Evolutionary conservation across 305 asterid species (phyloP).

Genomic region (Fraxinus nigra): DNA sequence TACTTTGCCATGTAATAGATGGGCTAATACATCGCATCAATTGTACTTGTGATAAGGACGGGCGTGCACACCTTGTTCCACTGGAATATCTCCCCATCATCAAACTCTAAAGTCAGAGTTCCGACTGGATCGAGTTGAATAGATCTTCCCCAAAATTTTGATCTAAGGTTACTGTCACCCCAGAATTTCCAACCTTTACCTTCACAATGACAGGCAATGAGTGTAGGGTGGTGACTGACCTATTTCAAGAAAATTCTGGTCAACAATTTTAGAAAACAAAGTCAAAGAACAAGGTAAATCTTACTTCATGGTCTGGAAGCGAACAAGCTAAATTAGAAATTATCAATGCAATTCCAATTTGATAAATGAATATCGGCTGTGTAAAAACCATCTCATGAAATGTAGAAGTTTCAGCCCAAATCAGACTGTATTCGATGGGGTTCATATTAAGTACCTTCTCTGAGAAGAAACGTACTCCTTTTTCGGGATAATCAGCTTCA

Average conservation of each 20-base stretch:
- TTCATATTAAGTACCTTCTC: slow-evolving; percentile 56
- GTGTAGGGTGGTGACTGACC: slow-evolving; percentile 98
- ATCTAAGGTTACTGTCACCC: slow-evolving; percentile 80
- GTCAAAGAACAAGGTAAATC: not conserved
- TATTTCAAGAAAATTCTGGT: slow-evolving; percentile 35
- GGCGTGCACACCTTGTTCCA: slow-evolving; percentile 76
- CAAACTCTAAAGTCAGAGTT: slow-evolving; percentile 71
- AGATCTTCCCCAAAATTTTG: slow-evolving; percentile 95
- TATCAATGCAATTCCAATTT: not conserved
- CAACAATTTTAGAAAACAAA: slow-evolving; percentile 8
- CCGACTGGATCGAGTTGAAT: slow-evolving; percentile 96
- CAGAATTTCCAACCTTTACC: slow-evolving; percentile 96
- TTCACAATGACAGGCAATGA: slow-evolving; percentile 92
- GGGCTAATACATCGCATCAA: not conserved
- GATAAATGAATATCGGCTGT: not conserved
- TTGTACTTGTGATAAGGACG: not conserved
- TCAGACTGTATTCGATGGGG: not conserved
- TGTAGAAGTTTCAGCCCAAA: not conserved
- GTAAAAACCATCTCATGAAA: not conserved
- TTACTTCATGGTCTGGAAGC: not conserved
- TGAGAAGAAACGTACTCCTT: slow-evolving; percentile 86
- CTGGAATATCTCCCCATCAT: slow-evolving; percentile 85
- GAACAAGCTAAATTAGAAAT: not conserved
- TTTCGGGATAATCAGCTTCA: slow-evolving; percentile 94
- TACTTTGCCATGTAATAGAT: not conserved